These are phyloP conservation scores for Fusarium foetens DNA, from an alignment of 2,329 filamentous ascomycete genomes.

Conservation along the genomic window DNA sequence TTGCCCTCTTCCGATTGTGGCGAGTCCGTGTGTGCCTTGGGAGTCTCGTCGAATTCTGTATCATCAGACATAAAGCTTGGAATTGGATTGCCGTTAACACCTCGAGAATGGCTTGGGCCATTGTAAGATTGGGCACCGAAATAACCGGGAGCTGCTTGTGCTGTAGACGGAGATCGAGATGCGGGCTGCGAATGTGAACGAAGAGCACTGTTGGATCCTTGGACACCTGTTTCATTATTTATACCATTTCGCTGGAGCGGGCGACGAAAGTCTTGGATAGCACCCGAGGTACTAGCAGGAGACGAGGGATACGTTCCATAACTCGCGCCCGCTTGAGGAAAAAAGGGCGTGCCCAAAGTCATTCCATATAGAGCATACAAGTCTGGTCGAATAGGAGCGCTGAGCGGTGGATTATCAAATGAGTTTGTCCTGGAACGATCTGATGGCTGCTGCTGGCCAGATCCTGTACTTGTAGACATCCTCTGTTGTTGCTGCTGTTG, in stretches of 20 bases:
- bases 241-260: constrained; percentile 65
- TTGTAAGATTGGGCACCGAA: constrained; percentile 50
- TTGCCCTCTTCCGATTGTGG: constrained; percentile 60
- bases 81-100: constrained; percentile 61
- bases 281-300: constrained; percentile 58
- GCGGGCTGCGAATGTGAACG: constrained; percentile 75
- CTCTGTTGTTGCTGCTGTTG: constrained; percentile 51
- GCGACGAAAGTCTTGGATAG: constrained; percentile 64
- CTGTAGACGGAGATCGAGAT: constrained; percentile 55
- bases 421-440: constrained; percentile 70
- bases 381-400: constrained; percentile 67
- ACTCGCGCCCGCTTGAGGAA: constrained; percentile 55
- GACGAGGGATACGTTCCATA: constrained; percentile 68
- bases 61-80: constrained; percentile 69
- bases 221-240: constrained; percentile 59
- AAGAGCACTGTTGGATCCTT: constrained; percentile 64
- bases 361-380: constrained; percentile 63
- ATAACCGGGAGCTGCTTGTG: constrained; percentile 40
- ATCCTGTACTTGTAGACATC: constrained; percentile 25
- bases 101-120: constrained; percentile 51
- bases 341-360: constrained; percentile 57
- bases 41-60: constrained; percentile 58
- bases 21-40: constrained; percentile 55
- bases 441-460: constrained; percentile 46
- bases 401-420: constrained; percentile 69